Base-by-base conservation (phyloP, 805 yeast species). In the Yarrowia sp. region DNA sequence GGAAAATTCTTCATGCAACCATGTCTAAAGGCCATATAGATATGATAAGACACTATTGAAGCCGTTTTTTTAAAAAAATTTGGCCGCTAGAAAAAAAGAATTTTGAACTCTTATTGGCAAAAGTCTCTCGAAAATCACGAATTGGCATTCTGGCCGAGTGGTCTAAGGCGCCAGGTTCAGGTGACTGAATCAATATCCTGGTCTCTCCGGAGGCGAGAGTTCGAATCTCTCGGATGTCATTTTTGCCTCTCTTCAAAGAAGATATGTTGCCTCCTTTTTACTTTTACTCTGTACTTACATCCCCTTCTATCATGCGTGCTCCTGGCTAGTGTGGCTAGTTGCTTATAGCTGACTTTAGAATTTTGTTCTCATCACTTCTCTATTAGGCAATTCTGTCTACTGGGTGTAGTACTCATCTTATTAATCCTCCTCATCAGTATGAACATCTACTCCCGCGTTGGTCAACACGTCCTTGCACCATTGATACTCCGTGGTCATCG, bases 141-240 rank as follows among this genome's bases (percentile, higher is more conserved):
- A 14, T 10, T 3, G 59, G 59, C 59, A 51, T 51, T 51, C 59
- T 51, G 59, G 59, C 59, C 59, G 59, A 51, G 59, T 51, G 59
- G 59, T 51, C 59, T 51, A 51, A 51, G 59, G 59, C 59, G 59
- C 59, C 59, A 51, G 59, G 59, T 51, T 51, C 59, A 51, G 59
- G 59, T 51, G 33, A 51, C 59, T 51, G 59, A 51, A 51, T 51
- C 59, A 51, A 51, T 51, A 51, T 51, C 59, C 59, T 51, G 59
- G 59, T 51, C 59, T 51, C 59, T 51, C 35, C 59, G 59, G 59
- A 35, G 59, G 59, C 59, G 59, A 51, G 59, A 51, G 59, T 51
- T 51, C 59, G 59, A 51, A 51, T 51, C 59, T 51, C 59, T 51
- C 59, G 59, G 59, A 51, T 51, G 59, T 51, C 59, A 51, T n/a